Evolutionary conservation across 2,329 filamentous ascomycete species (phyloP).

Genomic region (Cladophialophora chaetospira): DNA sequence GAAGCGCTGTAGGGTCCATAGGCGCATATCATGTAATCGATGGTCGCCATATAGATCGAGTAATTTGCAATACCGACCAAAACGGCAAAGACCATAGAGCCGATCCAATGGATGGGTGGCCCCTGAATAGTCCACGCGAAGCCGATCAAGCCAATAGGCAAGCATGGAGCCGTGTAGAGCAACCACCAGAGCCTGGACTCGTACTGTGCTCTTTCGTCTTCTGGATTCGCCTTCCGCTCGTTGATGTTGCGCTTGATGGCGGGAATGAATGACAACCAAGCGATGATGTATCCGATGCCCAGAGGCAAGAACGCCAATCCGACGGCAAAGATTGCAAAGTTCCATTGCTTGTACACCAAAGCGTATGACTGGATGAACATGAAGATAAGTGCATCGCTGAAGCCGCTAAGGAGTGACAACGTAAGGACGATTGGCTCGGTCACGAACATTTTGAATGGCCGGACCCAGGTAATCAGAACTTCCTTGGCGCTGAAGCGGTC

Average conservation of each 20-base stretch:
- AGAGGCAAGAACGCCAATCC: constrained; percentile 60
- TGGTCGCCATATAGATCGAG: constrained; percentile 66
- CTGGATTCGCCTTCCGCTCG: constrained; percentile 49
- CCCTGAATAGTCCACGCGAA: constrained; percentile 64
- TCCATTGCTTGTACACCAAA: constrained; percentile 62
- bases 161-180: constrained; percentile 60
- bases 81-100: constrained; percentile 60
- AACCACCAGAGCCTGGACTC: constrained; percentile 64
- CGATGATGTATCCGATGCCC: constrained; percentile 61
- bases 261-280: constrained; percentile 59
- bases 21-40: constrained; percentile 66
- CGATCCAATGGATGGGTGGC: constrained; percentile 62
- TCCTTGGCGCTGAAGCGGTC: constrained; percentile 60
- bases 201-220: constrained; percentile 62
- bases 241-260: constrained; percentile 54
- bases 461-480: constrained; percentile 59
- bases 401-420: constrained; percentile 64
- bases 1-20: constrained; percentile 68
- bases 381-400: constrained; percentile 67
- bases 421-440: constrained; percentile 66
- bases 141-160: constrained; percentile 64
- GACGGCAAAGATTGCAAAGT: constrained; percentile 53
- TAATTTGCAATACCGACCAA: constrained; percentile 67
- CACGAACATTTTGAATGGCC: constrained; percentile 65
- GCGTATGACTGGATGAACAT: constrained; percentile 66